phyloP scores from a whole-genome alignment of 306 rosid genomes.

The Macrotyloma uniflorum region DNA sequence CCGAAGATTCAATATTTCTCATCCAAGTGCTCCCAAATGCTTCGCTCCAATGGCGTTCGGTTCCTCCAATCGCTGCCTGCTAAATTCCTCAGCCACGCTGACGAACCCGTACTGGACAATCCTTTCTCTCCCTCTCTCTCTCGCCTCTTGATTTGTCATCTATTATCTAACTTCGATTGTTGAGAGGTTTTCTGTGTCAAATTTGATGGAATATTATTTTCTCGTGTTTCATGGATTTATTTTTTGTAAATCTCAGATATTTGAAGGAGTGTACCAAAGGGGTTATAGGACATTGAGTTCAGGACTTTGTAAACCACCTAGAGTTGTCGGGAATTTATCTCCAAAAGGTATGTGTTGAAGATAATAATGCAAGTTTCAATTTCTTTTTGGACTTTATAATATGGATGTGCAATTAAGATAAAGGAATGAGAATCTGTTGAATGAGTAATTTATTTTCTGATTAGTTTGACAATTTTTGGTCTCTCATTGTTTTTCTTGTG shows the following conservation, averaged over 20 bases:
- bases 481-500: not conserved
- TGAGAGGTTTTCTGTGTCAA: not conserved
- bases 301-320: constrained; percentile 45
- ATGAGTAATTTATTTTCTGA: not conserved
- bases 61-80: constrained; percentile 57
- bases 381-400: constrained; percentile 12
- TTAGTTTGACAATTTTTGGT: not conserved
- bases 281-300: constrained; percentile 58
- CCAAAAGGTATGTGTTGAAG: constrained; percentile 50
- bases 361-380: not conserved
- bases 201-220: not conserved
- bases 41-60: constrained; percentile 66
- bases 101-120: constrained; percentile 31
- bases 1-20: not conserved
- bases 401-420: not conserved
- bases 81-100: constrained; percentile 41
- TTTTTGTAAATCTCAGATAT: constrained; percentile 49
- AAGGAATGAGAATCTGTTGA: not conserved
- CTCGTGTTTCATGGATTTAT: not conserved
- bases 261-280: constrained; percentile 46
- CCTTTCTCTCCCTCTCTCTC: not conserved
- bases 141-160: not conserved
- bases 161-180: not conserved
- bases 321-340: constrained; percentile 42
- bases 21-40: constrained; percentile 52